phyloP scores from a whole-genome alignment of 148 eudicot genomes.

The Fagopyrum tataricum region DNA sequence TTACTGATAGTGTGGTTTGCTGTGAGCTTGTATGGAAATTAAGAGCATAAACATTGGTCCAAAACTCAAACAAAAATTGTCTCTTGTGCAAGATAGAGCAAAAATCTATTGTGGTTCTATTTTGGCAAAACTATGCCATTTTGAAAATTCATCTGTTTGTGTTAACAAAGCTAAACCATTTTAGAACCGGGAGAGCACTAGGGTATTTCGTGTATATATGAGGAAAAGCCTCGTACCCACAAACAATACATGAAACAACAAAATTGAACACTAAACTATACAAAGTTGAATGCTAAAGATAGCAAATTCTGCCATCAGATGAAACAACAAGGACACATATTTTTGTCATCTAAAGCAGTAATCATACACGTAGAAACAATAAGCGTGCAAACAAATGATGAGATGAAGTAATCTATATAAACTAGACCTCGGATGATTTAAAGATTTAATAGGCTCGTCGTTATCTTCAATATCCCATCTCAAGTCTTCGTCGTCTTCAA shows the following conservation, averaged over 20 bases:
- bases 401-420: not conserved
- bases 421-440: not conserved
- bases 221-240: too few relatives aligned
- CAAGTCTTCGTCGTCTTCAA: conserved; percentile 38
- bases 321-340: conserved; percentile 1
- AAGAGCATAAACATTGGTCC: not conserved
- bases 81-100: too few relatives aligned
- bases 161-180: too few relatives aligned
- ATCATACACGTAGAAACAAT: not conserved
- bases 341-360: not conserved
- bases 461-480: conserved; percentile 47
- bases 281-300: not conserved
- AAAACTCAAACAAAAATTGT: not conserved
- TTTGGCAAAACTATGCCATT: too few relatives aligned
- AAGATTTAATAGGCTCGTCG: conserved; percentile 24
- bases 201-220: not conserved
- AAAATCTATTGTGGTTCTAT: too few relatives aligned
- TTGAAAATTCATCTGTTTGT: too few relatives aligned
- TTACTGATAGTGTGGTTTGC: conserved; percentile 2
- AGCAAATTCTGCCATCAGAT: not conserved
- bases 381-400: not conserved
- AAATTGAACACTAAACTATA: not conserved
- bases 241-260: not conserved
- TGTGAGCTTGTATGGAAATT: not conserved
- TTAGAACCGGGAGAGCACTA: too few relatives aligned